Conservation (phyloP, 352 stramenopile species). For the Phytophthora sp. region DNA sequence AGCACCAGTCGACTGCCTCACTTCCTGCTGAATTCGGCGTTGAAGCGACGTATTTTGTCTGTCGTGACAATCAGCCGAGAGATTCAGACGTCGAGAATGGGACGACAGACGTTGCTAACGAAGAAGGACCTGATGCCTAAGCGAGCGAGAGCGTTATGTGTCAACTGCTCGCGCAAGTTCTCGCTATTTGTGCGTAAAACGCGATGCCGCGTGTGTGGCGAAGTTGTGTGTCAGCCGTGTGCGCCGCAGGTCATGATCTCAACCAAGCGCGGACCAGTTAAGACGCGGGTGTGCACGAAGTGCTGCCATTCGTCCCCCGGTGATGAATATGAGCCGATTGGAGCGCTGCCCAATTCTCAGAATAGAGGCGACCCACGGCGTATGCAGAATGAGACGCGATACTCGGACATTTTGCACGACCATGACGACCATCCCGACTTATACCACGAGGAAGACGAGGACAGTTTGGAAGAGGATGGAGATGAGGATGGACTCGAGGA, state of each 20-base stretch:
- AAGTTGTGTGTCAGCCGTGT: constrained; percentile 79
- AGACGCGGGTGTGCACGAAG: constrained; percentile 66
- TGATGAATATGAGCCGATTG: constrained; percentile 43
- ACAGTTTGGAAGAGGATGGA: constrained; percentile 44
- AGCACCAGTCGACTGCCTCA: constrained; percentile 65
- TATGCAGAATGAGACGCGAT: constrained; percentile 46
- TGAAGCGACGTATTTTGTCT: constrained; percentile 69
- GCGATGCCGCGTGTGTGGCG: constrained; percentile 70
- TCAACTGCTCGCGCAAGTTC: constrained; percentile 71
- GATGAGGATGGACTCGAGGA: constrained; percentile 62
- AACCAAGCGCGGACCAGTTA: constrained; percentile 35
- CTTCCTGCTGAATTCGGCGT: constrained; percentile 67
- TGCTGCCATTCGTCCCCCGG: constrained; percentile 49
- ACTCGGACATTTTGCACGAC: constrained; percentile 50
- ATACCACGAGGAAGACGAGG: constrained; percentile 36
- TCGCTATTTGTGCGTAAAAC: constrained; percentile 78
- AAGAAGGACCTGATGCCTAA: constrained; percentile 79
- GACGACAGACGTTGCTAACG: constrained; percentile 59
- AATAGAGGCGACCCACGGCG: constrained; percentile 27
- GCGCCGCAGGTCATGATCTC: constrained; percentile 63
- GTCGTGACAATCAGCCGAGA: constrained; percentile 71
- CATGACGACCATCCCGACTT: constrained; percentile 31
- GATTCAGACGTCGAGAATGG: constrained; percentile 65
- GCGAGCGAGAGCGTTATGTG: constrained; percentile 54
- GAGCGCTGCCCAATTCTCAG: constrained; percentile 11